Conservation (phyloP, 352 stramenopile species). For the Elongisporangium anandrum region DNA sequence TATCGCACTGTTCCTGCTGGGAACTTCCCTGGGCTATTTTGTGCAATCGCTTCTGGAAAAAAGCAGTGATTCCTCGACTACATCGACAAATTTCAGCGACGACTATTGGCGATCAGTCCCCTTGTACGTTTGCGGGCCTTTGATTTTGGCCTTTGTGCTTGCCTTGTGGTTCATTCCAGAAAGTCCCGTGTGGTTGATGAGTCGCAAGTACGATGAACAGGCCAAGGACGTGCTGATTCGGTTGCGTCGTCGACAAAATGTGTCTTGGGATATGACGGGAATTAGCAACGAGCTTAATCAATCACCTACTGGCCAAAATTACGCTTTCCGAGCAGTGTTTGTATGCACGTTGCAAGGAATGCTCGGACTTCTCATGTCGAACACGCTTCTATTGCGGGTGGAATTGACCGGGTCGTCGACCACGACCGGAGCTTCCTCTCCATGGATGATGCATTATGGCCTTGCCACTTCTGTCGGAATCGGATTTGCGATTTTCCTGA, state of each 20-base stretch:
- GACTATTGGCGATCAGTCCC: conserved; percentile 56
- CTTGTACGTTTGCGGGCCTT: conserved; percentile 50
- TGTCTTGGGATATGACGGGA: conserved; percentile 49
- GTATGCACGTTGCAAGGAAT: conserved; percentile 57
- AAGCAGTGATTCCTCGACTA: conserved; percentile 42
- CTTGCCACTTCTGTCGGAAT: conserved; percentile 44
- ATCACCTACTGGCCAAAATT: conserved; percentile 40
- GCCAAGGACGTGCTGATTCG: conserved; percentile 48
- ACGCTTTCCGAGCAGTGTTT: conserved; percentile 60
- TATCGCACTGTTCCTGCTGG: conserved; percentile 76
- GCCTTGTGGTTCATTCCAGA: conserved; percentile 72
- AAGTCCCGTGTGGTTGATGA: conserved; percentile 71
- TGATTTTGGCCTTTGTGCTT: conserved; percentile 52
- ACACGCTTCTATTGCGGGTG: conserved; percentile 47
- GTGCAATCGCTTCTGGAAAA: conserved; percentile 55
- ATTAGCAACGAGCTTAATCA: conserved; percentile 55
- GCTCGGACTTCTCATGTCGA: conserved; percentile 66
- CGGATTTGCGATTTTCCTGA: conserved; percentile 69
- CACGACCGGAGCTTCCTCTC: conserved; percentile 21
- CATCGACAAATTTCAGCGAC: conserved; percentile 9
- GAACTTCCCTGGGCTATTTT: conserved; percentile 64
- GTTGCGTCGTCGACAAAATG: conserved; percentile 63
- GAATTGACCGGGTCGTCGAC: conserved; percentile 25
- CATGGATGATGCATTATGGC: conserved; percentile 53
- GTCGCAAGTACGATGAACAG: conserved; percentile 48